Evolutionary conservation across 2,329 filamentous ascomycete species (phyloP), one percentile per base, ranked within the genome.

Genomic region (Cladosporium sp.): DNA sequence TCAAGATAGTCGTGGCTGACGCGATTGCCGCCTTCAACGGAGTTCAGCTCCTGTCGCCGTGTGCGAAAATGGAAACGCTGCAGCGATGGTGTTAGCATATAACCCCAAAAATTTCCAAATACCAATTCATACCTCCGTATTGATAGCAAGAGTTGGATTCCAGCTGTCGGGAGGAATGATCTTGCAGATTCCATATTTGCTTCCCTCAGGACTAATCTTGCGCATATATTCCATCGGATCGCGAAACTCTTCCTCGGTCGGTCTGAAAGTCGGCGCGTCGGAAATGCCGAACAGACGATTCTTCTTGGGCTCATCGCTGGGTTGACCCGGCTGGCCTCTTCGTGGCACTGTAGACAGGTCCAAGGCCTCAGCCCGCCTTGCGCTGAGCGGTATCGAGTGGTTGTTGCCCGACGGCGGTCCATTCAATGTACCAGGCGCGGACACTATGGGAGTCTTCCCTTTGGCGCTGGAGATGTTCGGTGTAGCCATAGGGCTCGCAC

Each of bases 21-120:
- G 68, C 93, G 87, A 58, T 92, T 96, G 66, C 90, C 93, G 78
- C 93, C 93, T 86, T 98, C 93, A 45, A 97, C 89, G 13, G 91
- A 95, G 71, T 98, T 98, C 56, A 98, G 77, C 71, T 97, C 92
- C 70, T 98, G 93, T 68, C 95, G 90, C 67, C 93, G 83, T 11
- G 93, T 98, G 59, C 90, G 84, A 68, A 98, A 98, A 70, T 98
- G 93, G 66, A 98, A 98, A 71, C 85, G 88, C 91, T 96, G 66
- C 60, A 59, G 22, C 34, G 33, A 38, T 55, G 32, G 60, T 73
- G 46, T 58, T 33, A 46, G 42, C 22, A 14, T 33, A n/a, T 41
- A 6, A 14, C 35, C 16, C 16, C 8, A n/a, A 9, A 5, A 41
- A 22, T 14, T 4, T 5, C n/a, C 4, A 38, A 7, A 38, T 2